Conservation (phyloP, 1,139 yeast species). For the Pichia sp. region DNA sequence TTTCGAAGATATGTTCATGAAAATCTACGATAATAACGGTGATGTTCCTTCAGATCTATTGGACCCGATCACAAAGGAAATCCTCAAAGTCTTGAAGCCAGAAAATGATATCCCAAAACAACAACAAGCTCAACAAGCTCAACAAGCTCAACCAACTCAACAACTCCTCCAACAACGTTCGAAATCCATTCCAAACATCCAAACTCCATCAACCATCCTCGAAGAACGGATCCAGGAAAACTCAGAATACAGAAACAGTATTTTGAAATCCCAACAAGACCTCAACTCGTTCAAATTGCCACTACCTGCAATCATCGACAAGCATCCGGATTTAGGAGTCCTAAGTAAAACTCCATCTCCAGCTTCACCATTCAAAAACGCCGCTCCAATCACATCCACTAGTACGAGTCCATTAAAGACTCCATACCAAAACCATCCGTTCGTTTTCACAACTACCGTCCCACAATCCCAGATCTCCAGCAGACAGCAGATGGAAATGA, state of each 20-base stretch:
- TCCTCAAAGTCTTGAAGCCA: slow-evolving; percentile 14
- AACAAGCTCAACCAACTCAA: too few species aligned
- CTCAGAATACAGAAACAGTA: slow-evolving; percentile 7
- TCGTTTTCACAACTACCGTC: background rate
- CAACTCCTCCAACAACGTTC: too few species aligned
- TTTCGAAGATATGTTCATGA: slow-evolving; percentile 40
- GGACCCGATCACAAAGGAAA: slow-evolving; percentile 28
- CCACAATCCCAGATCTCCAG: background rate
- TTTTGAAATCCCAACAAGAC: slow-evolving; percentile 11
- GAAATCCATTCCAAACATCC: slow-evolving; percentile 1
- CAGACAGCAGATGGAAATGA: too few species aligned
- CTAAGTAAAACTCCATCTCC: background rate
- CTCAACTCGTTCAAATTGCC: slow-evolving; percentile 19
- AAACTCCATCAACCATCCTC: slow-evolving; percentile 6
- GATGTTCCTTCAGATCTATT: slow-evolving; percentile 20
- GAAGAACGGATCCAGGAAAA: slow-evolving; percentile 10
- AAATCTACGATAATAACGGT: slow-evolving; percentile 31
- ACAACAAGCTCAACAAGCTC: too few species aligned
- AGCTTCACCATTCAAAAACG: background rate
- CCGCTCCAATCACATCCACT: background rate
- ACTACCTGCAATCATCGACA: slow-evolving; percentile 21
- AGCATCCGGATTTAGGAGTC: slow-evolving; percentile 9
- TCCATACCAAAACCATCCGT: background rate
- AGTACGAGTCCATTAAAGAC: background rate
- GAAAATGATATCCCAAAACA: too few species aligned